These are phyloP conservation scores for Magnolia officinalis DNA, from an alignment of 164 flowering plant species.

Conservation along the genomic window DNA sequence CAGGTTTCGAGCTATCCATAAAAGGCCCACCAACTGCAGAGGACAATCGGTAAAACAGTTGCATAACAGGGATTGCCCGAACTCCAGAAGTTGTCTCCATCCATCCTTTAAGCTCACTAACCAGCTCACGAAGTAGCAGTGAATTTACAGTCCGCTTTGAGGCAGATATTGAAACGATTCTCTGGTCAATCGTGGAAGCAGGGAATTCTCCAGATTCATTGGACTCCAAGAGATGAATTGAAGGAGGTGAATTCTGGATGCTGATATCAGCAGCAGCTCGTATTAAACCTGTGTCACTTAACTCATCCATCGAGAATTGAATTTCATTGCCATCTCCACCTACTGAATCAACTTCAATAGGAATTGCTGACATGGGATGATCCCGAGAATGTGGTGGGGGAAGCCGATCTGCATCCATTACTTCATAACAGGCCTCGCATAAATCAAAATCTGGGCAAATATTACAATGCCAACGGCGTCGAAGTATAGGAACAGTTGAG, in stretches of 20 bases:
- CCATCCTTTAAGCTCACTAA: slow-evolving; percentile 89
- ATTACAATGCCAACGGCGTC: slow-evolving; percentile 96
- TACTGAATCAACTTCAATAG: slow-evolving; percentile 83
- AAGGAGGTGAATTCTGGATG: slow-evolving; percentile 56
- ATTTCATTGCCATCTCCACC: slow-evolving; percentile 81
- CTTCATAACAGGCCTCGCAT: slow-evolving; percentile 96
- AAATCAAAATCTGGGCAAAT: slow-evolving; percentile 99
- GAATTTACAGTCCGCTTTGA: slow-evolving; percentile 91
- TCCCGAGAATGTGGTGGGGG: slow-evolving; percentile 95
- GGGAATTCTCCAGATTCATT: slow-evolving; percentile 71
- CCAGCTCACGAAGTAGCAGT: slow-evolving; percentile 76
- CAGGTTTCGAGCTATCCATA: slow-evolving; percentile 73
- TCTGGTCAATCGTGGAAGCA: slow-evolving; percentile 52
- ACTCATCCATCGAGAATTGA: slow-evolving; percentile 71
- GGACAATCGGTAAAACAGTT: slow-evolving; percentile 85
- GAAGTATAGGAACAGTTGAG: slow-evolving; percentile 93
- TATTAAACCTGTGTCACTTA: slow-evolving; percentile 50
- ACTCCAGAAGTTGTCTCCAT: slow-evolving; percentile 83
- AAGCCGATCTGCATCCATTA: slow-evolving; percentile 83
- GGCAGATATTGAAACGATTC: slow-evolving; percentile 84
- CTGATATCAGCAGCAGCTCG: slow-evolving; percentile 40
- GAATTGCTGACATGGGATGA: slow-evolving; percentile 97
- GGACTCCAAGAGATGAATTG: slow-evolving; percentile 79
- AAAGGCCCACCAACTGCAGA: slow-evolving; percentile 97
- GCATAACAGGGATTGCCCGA: slow-evolving; percentile 89